Base-by-base conservation (phyloP, 1,284 basidiomycete genomes). In the Cutaneotrichosporon cutaneum region DNA sequence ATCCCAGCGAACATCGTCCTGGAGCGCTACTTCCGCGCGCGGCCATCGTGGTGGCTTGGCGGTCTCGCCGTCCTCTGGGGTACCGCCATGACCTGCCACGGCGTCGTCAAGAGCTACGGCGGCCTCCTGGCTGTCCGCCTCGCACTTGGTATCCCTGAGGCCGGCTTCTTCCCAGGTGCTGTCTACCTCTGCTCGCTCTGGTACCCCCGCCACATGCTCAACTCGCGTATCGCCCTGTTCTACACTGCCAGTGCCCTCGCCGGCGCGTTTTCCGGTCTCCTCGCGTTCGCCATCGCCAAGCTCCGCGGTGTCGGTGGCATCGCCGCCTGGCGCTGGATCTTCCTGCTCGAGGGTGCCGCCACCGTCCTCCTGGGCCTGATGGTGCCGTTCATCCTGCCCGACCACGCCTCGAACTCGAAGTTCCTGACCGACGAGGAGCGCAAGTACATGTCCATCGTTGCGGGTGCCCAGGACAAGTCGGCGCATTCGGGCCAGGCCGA, bases 221-320 rank as follows among this genome's bases (percentile, higher is more conserved):
- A 72, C 0, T 61, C 66, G 66, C 59, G 63, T 14, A 59, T 56
- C 32, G 35, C 59, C 8, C 21, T 64, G 36, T 64, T 55, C 57
- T 59, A 58, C 59, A 42, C 44, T 4, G 53, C 48, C 4, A 35
- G 59, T 10, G 48, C 53, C 1, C 56, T 64, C 4, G 63, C 70
- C 7, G 70, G 72, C 8, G 72, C 68, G 2, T 68, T 73, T 32
- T 70, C 67, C 13, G 73, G 73, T 52, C 54, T 75, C 6, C 64
- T 75, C 1, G 72, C 71, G 1, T 75, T 67, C 54, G 72, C 62
- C 18, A 72, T 75, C 55, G 71, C 67, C 27, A 68, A 73, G 27
- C 61, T 71, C 27, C 64, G 72, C 53, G 67, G 68, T 30, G 56
- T 59, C 2, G 63, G 66, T 32, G 70, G 70, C n/a, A 67, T 60